These are phyloP conservation scores for Fusarium proliferatum DNA, from an alignment of 2,329 filamentous ascomycete genomes.

Conservation along the genomic window DNA sequence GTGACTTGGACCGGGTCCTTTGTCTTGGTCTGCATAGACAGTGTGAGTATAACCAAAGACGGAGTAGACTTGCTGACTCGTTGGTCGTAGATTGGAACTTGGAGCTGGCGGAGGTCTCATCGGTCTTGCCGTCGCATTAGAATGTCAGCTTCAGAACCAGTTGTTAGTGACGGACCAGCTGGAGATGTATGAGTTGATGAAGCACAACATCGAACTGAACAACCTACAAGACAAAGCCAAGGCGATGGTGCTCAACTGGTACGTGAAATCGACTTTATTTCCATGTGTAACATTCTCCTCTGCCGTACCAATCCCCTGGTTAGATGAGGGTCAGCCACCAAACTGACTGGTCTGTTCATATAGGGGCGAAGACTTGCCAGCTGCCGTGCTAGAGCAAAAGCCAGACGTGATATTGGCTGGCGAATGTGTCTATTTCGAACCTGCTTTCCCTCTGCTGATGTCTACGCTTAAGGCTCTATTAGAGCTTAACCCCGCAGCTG, in stretches of 20 bases:
- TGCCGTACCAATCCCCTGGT: neutral
- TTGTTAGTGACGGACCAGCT: slow-evolving; percentile 87
- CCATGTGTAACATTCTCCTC: slow-evolving; percentile 38
- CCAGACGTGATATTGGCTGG: slow-evolving; percentile 91
- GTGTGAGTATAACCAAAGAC: slow-evolving; percentile 8
- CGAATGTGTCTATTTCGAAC: slow-evolving; percentile 97
- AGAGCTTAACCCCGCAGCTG: slow-evolving; percentile 73
- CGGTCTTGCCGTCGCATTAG: slow-evolving; percentile 70
- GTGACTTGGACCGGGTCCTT: slow-evolving; percentile 15
- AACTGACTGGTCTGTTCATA: slow-evolving; percentile 34
- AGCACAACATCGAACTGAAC: slow-evolving; percentile 88
- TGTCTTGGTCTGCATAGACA: slow-evolving; percentile 10
- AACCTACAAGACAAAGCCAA: slow-evolving; percentile 70
- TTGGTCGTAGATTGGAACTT: slow-evolving; percentile 77
- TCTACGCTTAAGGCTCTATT: slow-evolving; percentile 81
- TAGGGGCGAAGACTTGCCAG: slow-evolving; percentile 71
- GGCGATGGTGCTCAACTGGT: slow-evolving; percentile 85
- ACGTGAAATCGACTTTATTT: slow-evolving; percentile 46
- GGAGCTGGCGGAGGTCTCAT: slow-evolving; percentile 93
- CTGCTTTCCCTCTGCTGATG: slow-evolving; percentile 89
- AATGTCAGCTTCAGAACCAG: slow-evolving; percentile 63
- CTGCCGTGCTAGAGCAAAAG: slow-evolving; percentile 63
- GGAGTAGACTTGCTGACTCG: slow-evolving; percentile 37
- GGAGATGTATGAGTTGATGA: slow-evolving; percentile 87
- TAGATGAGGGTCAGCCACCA: slow-evolving; percentile 7